Percentiles rank a stretch among this genome's conserved stretches.
Conservation (phyloP, 441 rosid species). For the Gossypium trilobum region DNA sequence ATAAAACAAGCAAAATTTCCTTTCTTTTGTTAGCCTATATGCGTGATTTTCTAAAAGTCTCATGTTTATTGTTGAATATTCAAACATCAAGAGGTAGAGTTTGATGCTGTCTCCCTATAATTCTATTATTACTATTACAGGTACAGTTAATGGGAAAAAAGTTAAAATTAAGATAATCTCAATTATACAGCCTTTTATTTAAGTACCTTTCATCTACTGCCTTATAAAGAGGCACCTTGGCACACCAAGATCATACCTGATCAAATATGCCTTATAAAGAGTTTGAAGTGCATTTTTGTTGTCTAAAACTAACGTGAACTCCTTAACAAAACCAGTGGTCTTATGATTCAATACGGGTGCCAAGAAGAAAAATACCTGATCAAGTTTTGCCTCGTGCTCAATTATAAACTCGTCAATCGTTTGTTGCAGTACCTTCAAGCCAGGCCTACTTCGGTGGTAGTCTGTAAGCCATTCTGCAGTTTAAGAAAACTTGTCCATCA, state of each 20-base stretch:
- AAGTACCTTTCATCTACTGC: neutral
- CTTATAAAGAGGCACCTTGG: neutral
- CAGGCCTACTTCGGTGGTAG: slow-evolving; percentile 65
- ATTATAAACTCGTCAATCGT: slow-evolving; percentile 71
- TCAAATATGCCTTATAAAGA: neutral
- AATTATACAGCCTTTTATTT: neutral
- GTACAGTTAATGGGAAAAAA: neutral
- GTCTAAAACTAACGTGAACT: neutral
- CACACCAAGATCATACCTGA: neutral
- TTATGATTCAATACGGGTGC: neutral
- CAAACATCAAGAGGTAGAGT: neutral
- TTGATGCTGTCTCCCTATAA: neutral
- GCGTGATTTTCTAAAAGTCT: neutral
- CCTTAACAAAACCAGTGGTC: too few relatives aligned
- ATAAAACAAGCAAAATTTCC: neutral
- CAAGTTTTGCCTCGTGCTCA: slow-evolving; percentile 62
- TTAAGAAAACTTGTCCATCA: slow-evolving; percentile 6
- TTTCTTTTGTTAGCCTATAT: neutral
- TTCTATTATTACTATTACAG: neutral
- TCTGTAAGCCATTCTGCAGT: slow-evolving; percentile 68
- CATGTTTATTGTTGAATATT: neutral
- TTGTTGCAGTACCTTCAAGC: slow-evolving; percentile 65
- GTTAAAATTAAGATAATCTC: neutral
- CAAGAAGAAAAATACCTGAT: slow-evolving; percentile 39
- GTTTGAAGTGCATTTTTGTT: neutral